Evolutionary conservation across 192 early-diverging fungal species (phyloP).

Genomic region (Entomortierella parvispora): DNA sequence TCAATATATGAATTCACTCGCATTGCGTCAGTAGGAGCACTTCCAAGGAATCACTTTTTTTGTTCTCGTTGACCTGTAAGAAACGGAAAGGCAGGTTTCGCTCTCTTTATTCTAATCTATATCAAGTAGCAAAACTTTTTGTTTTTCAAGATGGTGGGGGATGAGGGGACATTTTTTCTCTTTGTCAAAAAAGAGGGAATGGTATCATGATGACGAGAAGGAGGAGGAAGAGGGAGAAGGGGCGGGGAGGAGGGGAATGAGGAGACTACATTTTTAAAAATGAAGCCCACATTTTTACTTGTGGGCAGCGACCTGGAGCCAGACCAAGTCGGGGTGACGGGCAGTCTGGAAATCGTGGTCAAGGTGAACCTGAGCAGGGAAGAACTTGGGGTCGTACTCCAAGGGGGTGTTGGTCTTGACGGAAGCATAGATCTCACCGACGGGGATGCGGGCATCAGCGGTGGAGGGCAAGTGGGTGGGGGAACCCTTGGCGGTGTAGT

Average conservation of each 20-base stretch:
- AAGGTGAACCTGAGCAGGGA: conserved; percentile 31
- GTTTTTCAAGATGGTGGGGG: neutral
- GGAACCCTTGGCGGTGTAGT: conserved; percentile 11
- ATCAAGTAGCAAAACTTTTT: neutral
- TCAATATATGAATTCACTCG: too few species aligned
- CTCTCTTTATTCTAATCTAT: conserved; percentile 3
- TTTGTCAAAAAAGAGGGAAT: neutral
- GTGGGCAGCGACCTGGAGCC: conserved; percentile 45
- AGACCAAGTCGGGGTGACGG: conserved; percentile 36
- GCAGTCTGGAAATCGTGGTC: conserved; percentile 32
- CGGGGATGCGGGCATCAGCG: conserved; percentile 4
- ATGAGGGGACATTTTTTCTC: neutral
- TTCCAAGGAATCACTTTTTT: too few species aligned
- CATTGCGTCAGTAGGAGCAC: too few species aligned
- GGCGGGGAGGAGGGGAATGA: neutral
- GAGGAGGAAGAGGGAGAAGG: too few species aligned
- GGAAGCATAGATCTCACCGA: conserved; percentile 43
- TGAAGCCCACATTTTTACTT: conserved; percentile 10
- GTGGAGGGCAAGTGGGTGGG: neutral
- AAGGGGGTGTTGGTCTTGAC: conserved; percentile 37
- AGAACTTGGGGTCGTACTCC: conserved; percentile 42
- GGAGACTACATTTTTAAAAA: neutral
- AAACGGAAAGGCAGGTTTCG: too few species aligned
- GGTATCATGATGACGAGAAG: too few species aligned
- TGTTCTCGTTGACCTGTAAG: neutral